Conservation (phyloP, 164 flowering plant genomes). For the Brasenia schreberi region DNA sequence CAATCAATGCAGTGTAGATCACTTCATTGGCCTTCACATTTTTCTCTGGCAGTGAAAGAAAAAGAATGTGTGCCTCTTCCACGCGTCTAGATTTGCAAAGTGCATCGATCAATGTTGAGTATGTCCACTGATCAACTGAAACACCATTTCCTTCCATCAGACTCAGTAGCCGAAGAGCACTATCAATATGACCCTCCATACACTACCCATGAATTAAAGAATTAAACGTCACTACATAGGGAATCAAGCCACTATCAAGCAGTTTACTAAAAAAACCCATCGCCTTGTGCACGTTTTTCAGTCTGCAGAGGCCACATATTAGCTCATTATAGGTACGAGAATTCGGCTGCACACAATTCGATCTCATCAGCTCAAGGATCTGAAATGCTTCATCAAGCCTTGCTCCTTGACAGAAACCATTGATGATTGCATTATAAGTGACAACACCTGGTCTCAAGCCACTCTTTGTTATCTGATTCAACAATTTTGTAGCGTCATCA, state of each 20-base stretch:
- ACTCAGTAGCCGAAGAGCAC: conserved; percentile 49
- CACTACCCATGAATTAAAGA: conserved; percentile 58
- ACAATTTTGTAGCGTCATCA: conserved; percentile 38
- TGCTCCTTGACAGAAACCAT: conserved; percentile 68
- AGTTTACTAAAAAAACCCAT: conserved; percentile 53
- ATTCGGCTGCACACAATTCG: conserved; percentile 21
- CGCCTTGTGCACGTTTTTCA: conserved; percentile 41
- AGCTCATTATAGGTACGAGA: conserved; percentile 68
- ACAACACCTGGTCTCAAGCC: conserved; percentile 47
- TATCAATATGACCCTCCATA: conserved; percentile 47
- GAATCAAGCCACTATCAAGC: conserved; percentile 34
- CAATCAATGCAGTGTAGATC: conserved; percentile 57
- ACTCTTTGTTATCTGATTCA: conserved; percentile 32
- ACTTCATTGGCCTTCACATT: conserved; percentile 46
- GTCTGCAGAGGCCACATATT: conserved; percentile 50
- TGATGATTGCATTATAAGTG: conserved; percentile 77
- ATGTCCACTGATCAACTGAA: conserved; percentile 64
- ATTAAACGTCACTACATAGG: conserved; percentile 45
- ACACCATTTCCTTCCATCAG: conserved; percentile 45
- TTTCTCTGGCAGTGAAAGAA: conserved; percentile 45
- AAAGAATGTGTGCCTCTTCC: conserved; percentile 35
- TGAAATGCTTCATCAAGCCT: conserved; percentile 36
- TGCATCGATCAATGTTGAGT: conserved; percentile 35
- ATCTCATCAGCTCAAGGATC: conserved; percentile 22
- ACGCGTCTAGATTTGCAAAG: conserved; percentile 40